phyloP scores from a whole-genome alignment of 768 basidiomycete species.

The Tephrocybe sp. region DNA sequence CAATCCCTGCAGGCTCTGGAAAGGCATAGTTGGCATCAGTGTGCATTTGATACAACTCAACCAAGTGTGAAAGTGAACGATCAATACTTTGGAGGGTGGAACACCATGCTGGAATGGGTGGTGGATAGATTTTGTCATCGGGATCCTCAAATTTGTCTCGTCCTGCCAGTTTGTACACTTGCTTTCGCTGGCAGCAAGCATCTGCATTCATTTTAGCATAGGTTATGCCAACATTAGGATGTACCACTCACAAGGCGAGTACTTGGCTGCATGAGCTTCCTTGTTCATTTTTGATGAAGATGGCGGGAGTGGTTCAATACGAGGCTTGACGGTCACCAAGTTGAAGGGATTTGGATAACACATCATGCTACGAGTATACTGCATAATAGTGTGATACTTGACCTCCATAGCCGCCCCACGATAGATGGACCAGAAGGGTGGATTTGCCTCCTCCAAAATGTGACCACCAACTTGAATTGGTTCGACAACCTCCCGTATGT shows the following conservation, averaged over 20 bases:
- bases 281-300: not conserved
- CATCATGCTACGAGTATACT: not conserved
- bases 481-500: not conserved
- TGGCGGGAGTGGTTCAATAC: not conserved
- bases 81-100: not conserved
- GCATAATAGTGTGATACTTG: not conserved
- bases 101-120: slow-evolving; percentile 8
- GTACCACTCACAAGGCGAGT: slow-evolving; percentile 6
- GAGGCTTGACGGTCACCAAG: not conserved
- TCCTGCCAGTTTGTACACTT: not conserved
- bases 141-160: slow-evolving; percentile 14
- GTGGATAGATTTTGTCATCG: not conserved
- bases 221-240: no score
- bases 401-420: not conserved
- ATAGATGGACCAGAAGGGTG: not conserved
- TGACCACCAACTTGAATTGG: not conserved
- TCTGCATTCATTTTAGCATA: not conserved
- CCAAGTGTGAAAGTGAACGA: not conserved
- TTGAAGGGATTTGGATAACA: slow-evolving; percentile 3
- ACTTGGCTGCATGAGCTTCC: not conserved
- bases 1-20: slow-evolving; percentile 6
- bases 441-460: not conserved
- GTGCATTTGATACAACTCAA: not conserved
- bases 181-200: not conserved
- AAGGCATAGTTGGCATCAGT: slow-evolving; percentile 6